phyloP scores from a whole-genome alignment of 75 land plant species.

The Ceratopteris richardii region DNA sequence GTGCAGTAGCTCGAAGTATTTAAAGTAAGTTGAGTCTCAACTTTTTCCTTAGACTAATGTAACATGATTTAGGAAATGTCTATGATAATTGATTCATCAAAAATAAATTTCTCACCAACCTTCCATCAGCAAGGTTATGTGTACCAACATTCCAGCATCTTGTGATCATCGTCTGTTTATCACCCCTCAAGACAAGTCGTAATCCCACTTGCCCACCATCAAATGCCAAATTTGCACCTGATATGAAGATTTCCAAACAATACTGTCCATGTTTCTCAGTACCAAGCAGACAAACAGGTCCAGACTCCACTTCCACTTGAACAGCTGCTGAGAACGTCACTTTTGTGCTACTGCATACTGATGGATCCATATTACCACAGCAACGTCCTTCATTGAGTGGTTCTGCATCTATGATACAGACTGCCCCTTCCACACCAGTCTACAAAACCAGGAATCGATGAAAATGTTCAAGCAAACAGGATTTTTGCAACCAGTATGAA shows the following conservation, averaged over 20 bases:
- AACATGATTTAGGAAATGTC: too few relatives aligned
- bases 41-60: too few relatives aligned
- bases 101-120: too few relatives aligned
- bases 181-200: constrained; percentile 78
- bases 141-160: constrained; percentile 84
- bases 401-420: constrained; percentile 94
- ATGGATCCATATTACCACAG: constrained; percentile 76
- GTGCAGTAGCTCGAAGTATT: too few relatives aligned
- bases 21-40: too few relatives aligned
- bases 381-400: constrained; percentile 66
- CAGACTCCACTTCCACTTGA: constrained; percentile 94
- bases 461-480: too few relatives aligned
- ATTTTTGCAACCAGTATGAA: not conserved
- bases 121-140: constrained; percentile 94
- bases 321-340: constrained; percentile 81
- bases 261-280: constrained; percentile 64
- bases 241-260: constrained; percentile 88
- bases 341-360: constrained; percentile 62
- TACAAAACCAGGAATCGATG: constrained; percentile 19
- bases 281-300: constrained; percentile 95
- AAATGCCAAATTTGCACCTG: constrained; percentile 94
- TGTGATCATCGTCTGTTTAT: constrained; percentile 74
- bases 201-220: constrained; percentile 99
- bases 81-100: too few relatives aligned
- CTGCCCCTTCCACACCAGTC: constrained; percentile 86